Base-by-base conservation (phyloP, 2,329 filamentous ascomycete species). In the Teratosphaeria zuluensis region DNA sequence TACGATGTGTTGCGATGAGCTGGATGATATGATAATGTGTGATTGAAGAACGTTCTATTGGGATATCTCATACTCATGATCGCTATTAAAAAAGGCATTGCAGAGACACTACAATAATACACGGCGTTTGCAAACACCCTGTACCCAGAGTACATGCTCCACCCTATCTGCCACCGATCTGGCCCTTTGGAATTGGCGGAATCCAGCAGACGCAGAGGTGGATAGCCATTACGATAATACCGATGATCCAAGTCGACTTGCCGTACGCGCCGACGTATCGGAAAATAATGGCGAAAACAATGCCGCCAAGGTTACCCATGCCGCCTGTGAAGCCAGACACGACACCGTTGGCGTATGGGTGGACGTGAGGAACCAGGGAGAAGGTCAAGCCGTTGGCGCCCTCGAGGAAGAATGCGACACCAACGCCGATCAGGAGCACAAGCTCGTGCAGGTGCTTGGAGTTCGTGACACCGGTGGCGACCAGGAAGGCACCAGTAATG, bases 311-410 rank as follows among this genome's bases (percentile, higher is more conserved):
- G 68, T 96, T 96, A 1, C 92, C 91, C 8, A 82, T 79, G 0
- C 88, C 90, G 9, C 92, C 92, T 0, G 90, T 87, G 38, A 89
- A 77, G 12, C 91, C 91, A 0, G 87, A 89, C 6, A 96, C 81
- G 58, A 84, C 76, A 72, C 90, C 91, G 72, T 95, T 96, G 61
- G 90, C 89, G 61, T 81, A 81, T 0, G 90, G 89, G 73, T 92
- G 88, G 1, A 95, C 87, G 70, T 96, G 92, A 3, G 91, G 90
- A 28, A 96, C 87, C 5, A 96, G 80, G 0, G 89, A 84, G 73
- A 94, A 96, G 75, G 89, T 94, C 48, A 89, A 85, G 0, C 92
- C 92, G 70, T 96, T 96, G 51, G 85, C 86, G 1, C 88, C 89
- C 72, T 95, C 90, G 51, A 91, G 75, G 76, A 95, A 95, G 70